Conservation (phyloP, 2,329 filamentous ascomycete species). For the Grosmannia huntii region DNA sequence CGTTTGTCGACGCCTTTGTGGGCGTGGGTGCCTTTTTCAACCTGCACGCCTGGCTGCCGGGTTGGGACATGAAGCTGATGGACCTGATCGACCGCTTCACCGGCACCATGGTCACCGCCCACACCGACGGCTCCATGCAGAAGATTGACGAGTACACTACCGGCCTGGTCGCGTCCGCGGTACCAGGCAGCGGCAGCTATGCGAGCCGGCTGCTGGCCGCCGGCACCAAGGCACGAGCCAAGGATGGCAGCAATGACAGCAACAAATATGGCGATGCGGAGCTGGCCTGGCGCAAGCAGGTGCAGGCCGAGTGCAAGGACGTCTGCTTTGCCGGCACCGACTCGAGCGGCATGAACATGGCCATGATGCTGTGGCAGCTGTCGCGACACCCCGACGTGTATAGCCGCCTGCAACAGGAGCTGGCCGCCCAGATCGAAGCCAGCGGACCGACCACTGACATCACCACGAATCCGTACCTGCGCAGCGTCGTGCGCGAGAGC, state of each 20-base stretch:
- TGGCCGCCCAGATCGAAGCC: not conserved
- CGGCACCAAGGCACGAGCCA: not conserved
- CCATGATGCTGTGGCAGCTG: conserved; percentile 8
- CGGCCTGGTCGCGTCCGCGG: not conserved
- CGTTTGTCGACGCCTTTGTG: conserved; percentile 9
- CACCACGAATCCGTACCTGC: conserved; percentile 6
- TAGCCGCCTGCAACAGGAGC: not conserved
- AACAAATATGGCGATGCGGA: not conserved
- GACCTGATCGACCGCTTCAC: conserved; percentile 4
- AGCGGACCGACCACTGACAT: not conserved
- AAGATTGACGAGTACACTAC: conserved; percentile 4
- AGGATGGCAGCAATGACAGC: not conserved
- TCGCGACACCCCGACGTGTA: not conserved
- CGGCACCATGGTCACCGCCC: not conserved
- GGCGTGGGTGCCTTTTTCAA: conserved; percentile 10
- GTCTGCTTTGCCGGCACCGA: conserved; percentile 10
- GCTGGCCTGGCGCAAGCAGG: not conserved
- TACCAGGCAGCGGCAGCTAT: conserved; percentile 3
- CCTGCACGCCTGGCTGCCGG: not conserved
- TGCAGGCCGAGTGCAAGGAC: conserved; percentile 8
- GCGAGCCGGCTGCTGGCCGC: conserved; percentile 3
- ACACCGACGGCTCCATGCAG: conserved; percentile 1
- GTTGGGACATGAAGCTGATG: conserved; percentile 6
- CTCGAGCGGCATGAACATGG: conserved; percentile 9
- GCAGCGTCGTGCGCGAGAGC: conserved; percentile 10